phyloP scores from a whole-genome alignment of 768 basidiomycete species.

The Trametes maxima region DNA sequence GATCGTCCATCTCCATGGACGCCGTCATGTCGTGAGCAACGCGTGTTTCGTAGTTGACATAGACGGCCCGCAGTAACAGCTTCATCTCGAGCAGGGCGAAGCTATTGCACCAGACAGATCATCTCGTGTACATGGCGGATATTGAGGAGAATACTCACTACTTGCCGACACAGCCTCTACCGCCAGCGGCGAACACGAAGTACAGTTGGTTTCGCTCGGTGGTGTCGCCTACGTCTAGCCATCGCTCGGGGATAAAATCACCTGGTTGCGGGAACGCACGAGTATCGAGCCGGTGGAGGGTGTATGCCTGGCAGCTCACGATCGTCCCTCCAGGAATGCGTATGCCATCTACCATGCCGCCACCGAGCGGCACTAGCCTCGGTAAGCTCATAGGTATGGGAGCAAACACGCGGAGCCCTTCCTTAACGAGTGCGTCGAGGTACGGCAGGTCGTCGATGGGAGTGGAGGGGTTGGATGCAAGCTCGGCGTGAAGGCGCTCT shows the following conservation, averaged over 20 bases:
- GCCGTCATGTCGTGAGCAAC: conserved; percentile 24
- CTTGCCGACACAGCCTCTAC: conserved; percentile 27
- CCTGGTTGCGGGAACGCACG: conserved; percentile 87
- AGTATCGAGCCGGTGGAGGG: conserved; percentile 75
- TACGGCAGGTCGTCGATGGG: conserved; percentile 91
- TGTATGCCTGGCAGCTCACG: conserved; percentile 94
- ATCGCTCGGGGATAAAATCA: conserved; percentile 82
- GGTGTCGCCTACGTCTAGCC: conserved; percentile 75
- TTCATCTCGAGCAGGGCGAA: conserved; percentile 30
- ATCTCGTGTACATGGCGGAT: too few species aligned
- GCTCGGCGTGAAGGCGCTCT: conserved; percentile 24
- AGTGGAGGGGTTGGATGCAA: conserved; percentile 62
- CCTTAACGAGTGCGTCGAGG: conserved; percentile 89
- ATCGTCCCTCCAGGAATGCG: conserved; percentile 89
- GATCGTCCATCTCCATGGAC: conserved; percentile 26
- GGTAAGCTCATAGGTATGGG: conserved; percentile 95
- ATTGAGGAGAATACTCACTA: too few species aligned
- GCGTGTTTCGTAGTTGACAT: conserved; percentile 20
- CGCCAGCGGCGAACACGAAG: conserved; percentile 50
- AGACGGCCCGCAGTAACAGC: conserved; percentile 21
- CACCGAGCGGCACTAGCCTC: conserved; percentile 81
- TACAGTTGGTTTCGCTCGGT: conserved; percentile 95
- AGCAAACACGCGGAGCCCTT: conserved; percentile 86
- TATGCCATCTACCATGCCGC: conserved; percentile 86
- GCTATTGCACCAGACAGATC: conserved; percentile 4